Base-by-base conservation (phyloP, 2,329 filamentous ascomycete genomes). In the Ophiocordyceps camponoti-saundersi region DNA sequence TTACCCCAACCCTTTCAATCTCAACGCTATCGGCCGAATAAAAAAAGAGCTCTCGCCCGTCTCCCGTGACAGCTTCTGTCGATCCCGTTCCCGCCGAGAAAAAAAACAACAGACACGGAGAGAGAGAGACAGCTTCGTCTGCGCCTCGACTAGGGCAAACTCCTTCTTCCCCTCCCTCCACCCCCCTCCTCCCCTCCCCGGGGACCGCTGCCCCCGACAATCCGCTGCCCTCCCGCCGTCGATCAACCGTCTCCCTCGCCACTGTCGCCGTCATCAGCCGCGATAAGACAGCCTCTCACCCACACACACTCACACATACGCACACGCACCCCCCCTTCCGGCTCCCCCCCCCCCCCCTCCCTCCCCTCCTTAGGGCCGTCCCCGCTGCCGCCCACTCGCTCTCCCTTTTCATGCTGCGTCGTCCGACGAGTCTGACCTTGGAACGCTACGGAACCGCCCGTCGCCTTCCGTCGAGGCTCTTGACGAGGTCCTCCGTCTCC, bases 401-500 rank as follows among this genome's bases (percentile, higher is more conserved):
- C 23, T 29, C 42, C 23, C 26, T 44, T 30, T 44, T 42, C 13
- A 22, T 22, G 13, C 21, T 26, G 13, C 26, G 3, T 26, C 20
- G 15, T 16, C 21, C 23, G 20, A 42, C 41, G 21, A 39, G n/a
- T 21, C 21, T 21, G 10, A 13, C 42, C 42, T 29, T 48, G 40
- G 13, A 34, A 34, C 43, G 36, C 43, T 21, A 18, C 30, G 41
- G 29, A 32, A 32, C 21, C 41, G 22, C 18, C n/a, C 8, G 26
- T 20, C 42, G 22, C 21, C 41, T 18, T 13, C n/a, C 8, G 26
- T 20, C 42, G 22, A 23, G 42, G 16, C 48, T 46, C 46, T 29
- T 47, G 44, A 34, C 30, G 29, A 45, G 20, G 26, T 45, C 42
- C 40, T 44, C 47, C 46, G 18, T 21, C 20, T 45, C 21, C 49